These are phyloP conservation scores for Pythium insidiosum DNA, from an alignment of 352 stramenopile genomes.

Conservation along the genomic window DNA sequence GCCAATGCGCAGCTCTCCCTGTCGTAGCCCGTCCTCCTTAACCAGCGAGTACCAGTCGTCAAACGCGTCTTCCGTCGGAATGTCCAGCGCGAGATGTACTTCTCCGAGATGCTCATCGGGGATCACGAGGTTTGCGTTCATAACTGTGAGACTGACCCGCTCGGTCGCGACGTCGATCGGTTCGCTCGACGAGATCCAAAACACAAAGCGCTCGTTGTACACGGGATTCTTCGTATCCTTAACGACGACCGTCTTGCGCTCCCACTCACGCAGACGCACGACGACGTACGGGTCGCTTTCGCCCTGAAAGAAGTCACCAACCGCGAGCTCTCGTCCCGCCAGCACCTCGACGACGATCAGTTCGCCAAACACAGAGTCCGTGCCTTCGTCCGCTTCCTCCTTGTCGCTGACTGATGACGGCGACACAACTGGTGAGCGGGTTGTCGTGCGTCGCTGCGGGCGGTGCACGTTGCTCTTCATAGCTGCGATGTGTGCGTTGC, in stretches of 20 bases:
- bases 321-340: slow-evolving; percentile 33
- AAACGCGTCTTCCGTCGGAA: slow-evolving; percentile 61
- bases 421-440: background rate
- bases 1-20: slow-evolving; percentile 33
- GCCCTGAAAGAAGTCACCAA: slow-evolving; percentile 28
- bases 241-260: slow-evolving; percentile 25
- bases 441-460: slow-evolving; percentile 9
- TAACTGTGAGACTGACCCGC: slow-evolving; percentile 40
- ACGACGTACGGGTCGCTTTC: slow-evolving; percentile 34
- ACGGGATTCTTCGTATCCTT: slow-evolving; percentile 18
- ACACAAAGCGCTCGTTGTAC: slow-evolving; percentile 70
- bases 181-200: slow-evolving; percentile 43
- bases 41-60: slow-evolving; percentile 66
- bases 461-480: slow-evolving; percentile 56
- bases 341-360: slow-evolving; percentile 60
- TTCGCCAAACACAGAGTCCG: slow-evolving; percentile 61
- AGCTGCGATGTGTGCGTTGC: slow-evolving; percentile 9
- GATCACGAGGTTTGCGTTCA: slow-evolving; percentile 29
- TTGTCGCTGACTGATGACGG: slow-evolving; percentile 2
- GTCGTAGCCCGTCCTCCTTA: slow-evolving; percentile 43
- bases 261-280: slow-evolving; percentile 27
- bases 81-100: slow-evolving; percentile 54
- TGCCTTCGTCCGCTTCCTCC: too few relatives aligned
- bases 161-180: slow-evolving; percentile 21
- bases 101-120: slow-evolving; percentile 51